Evolutionary conservation across 441 rosid species (phyloP).

Genomic region (Populus trichocarpa): DNA sequence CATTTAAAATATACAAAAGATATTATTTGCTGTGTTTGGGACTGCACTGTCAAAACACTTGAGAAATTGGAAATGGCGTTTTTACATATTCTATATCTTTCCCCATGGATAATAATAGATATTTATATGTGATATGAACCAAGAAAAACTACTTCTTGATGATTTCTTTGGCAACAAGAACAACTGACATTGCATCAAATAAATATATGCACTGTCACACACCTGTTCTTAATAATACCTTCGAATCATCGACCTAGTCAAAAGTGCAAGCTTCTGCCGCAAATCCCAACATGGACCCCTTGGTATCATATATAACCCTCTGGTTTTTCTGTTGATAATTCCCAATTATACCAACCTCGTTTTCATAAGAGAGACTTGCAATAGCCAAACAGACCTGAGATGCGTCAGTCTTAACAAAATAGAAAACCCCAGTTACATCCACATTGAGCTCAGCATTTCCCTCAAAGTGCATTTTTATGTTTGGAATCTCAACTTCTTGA

Average conservation of each 20-base stretch:
- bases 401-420: constrained; percentile 70
- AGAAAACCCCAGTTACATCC: constrained; percentile 71
- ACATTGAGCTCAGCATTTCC: constrained; percentile 55
- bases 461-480: constrained; percentile 53
- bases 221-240: neutral
- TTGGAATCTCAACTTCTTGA: constrained; percentile 65
- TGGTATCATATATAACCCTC: constrained; percentile 78
- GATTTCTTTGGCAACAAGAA: constrained; percentile 8
- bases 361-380: constrained; percentile 69
- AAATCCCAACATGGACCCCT: constrained; percentile 62
- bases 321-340: constrained; percentile 91
- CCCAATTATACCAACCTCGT: constrained; percentile 71
- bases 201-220: constrained; percentile 13
- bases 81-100: constrained; percentile 3
- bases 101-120: neutral
- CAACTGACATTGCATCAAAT: constrained; percentile 2
- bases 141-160: neutral
- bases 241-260: constrained; percentile 17
- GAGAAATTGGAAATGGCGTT: neutral
- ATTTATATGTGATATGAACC: constrained; percentile 6
- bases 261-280: constrained; percentile 76
- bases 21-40: constrained; percentile 4
- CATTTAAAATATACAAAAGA: constrained; percentile 1
- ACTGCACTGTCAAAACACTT: neutral
- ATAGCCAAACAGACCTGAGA: constrained; percentile 87